phyloP scores from a whole-genome alignment of 2,329 filamentous ascomycete species.

The Fusarium agapanthi region DNA sequence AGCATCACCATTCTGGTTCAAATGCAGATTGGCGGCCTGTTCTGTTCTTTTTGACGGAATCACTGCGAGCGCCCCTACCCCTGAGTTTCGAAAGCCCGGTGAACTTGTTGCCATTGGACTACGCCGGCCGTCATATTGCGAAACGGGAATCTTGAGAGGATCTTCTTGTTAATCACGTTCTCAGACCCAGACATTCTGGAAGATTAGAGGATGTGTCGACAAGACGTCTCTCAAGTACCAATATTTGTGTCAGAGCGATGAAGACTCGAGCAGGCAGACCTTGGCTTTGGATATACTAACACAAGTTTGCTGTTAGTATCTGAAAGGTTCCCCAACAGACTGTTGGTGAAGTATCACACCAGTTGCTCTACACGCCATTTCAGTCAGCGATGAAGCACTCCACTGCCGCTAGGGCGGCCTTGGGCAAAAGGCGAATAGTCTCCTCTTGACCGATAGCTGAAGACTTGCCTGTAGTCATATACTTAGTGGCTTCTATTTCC shows the following conservation, averaged over 20 bases:
- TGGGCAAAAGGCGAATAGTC: no score
- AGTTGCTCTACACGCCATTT: background rate
- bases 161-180: no score
- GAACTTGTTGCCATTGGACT: background rate
- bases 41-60: background rate
- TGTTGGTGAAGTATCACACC: no score
- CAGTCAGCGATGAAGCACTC: background rate
- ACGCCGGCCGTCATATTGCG: background rate
- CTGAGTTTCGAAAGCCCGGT: background rate
- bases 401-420: background rate
- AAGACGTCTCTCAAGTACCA: background rate
- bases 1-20: accelerated
- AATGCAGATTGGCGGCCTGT: background rate
- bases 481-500: background rate
- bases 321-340: accelerated
- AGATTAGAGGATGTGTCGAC: no score
- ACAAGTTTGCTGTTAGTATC: background rate
- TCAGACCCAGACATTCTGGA: background rate
- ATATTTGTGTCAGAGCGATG: background rate
- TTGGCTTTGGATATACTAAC: background rate
- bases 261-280: no score
- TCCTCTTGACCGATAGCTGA: no score
- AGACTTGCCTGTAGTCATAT: background rate
- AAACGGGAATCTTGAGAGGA: no score
- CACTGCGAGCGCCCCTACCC: no score